Evolutionary conservation across 495 filamentous ascomycete species (phyloP), one percentile per base, ranked within the genome.

Genomic region (Penicillium paradoxum): DNA sequence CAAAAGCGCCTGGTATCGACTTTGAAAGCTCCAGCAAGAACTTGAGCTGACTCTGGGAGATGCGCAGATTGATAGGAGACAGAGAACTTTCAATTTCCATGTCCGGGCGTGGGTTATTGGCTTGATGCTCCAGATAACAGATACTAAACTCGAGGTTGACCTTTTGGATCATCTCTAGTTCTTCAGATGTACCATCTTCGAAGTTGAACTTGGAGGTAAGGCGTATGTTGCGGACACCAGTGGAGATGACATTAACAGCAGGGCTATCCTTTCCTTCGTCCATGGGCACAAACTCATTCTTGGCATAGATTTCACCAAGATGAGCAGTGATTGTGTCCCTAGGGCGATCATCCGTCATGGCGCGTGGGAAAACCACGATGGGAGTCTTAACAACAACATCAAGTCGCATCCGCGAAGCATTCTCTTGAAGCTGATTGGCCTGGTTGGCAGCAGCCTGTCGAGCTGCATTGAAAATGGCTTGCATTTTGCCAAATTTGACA

Each of bases 401-500:
- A 55, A 98, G 95, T 59, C 93, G 88, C 74, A 97, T 88, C 51
- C 88, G 88, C 58, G 84, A 87, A 4, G 87, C 88, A 64, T 83
- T 90, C 58, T 97, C 85, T 61, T 97, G 92, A 10, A 98, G 78
- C 66, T 97, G 89, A 44, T 81, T 95, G 6, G 93, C 93, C 67
- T 96, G 91, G 53, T 88, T 91, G 21, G 91, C 88, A n/a, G 93
- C 93, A 45, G 93, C 93, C 68, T 91, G 89, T 21, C 95, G 83
- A 18, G 93, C 93, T 17, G 93, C 92, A 66, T 98, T 97, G 78
- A 96, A 97, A 42, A 98, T 91, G 19, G 93, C 91, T 69, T 97
- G 93, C 93, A 98, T 98, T 71, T 95, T 95, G 51, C 93, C 93
- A 62, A 98, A 98, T 59, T 98, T 98, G 60, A 98, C 89, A 25